Evolutionary conservation across 2,329 filamentous ascomycete species (phyloP).

Genomic region (Cladosporium sp.): DNA sequence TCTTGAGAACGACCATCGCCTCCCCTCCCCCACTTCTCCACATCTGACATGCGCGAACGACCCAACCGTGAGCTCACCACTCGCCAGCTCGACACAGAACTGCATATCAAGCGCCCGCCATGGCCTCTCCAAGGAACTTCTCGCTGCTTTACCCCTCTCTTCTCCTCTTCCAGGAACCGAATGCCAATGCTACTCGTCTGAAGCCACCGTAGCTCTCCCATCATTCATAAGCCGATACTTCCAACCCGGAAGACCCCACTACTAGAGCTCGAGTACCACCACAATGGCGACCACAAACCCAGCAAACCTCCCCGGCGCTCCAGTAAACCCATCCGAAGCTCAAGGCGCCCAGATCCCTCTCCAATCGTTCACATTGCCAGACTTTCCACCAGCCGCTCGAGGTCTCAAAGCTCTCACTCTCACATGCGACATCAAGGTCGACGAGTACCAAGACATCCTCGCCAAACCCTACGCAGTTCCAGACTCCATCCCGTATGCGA

Average conservation of each 20-base stretch:
- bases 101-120: slow-evolving; percentile 4
- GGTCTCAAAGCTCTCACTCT: slow-evolving; percentile 43
- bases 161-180: not conserved
- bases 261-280: not conserved
- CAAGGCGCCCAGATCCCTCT: slow-evolving; percentile 46
- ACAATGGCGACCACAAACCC: slow-evolving; percentile 23
- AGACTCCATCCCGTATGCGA: slow-evolving; percentile 33
- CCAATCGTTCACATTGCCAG: slow-evolving; percentile 41
- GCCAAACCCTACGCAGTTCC: slow-evolving; percentile 34
- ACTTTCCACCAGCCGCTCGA: slow-evolving; percentile 42
- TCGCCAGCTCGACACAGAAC: not conserved
- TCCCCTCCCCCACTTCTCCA: not conserved
- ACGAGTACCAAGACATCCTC: slow-evolving; percentile 42
- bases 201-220: not conserved
- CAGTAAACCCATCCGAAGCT: slow-evolving; percentile 28
- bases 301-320: slow-evolving; percentile 38
- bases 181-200: not conserved
- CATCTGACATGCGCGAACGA: not conserved
- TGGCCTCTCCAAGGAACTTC: not conserved
- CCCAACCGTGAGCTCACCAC: not conserved
- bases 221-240: not conserved
- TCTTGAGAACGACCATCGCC: not conserved
- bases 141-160: not conserved
- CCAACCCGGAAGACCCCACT: not conserved
- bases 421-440: slow-evolving; percentile 47